Conservation (phyloP, 208 protist genomes). For the Acanthamoeba healyi region DNA sequence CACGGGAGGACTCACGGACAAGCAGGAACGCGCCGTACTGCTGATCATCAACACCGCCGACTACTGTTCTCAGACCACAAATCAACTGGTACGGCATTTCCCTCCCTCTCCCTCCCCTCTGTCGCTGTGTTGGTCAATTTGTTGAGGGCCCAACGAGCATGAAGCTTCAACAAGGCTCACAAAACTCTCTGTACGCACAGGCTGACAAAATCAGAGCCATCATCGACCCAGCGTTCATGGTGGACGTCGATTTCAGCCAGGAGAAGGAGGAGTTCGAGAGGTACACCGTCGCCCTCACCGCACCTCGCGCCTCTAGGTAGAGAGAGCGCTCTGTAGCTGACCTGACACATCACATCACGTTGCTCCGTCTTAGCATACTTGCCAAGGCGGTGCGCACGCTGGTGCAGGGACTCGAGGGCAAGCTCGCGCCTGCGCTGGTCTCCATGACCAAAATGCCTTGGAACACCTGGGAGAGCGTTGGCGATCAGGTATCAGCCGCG, state of each 20-base stretch:
- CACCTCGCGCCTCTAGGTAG: too few species aligned
- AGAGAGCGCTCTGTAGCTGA: too few species aligned
- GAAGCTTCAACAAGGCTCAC: neutral
- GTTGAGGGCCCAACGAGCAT: too few species aligned
- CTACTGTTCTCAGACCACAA: constrained; percentile 78
- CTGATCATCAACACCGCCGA: constrained; percentile 85
- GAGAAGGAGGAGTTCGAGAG: constrained; percentile 43
- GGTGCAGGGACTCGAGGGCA: constrained; percentile 42
- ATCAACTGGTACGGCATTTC: neutral
- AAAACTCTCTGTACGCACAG: neutral
- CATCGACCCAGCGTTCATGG: constrained; percentile 23
- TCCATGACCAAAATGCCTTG: constrained; percentile 82
- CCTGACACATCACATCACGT: neutral
- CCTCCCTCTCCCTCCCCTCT: neutral
- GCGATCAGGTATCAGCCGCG: constrained; percentile 79
- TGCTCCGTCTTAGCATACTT: too few species aligned
- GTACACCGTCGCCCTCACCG: neutral
- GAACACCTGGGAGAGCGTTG: constrained; percentile 71
- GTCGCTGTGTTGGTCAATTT: too few species aligned
- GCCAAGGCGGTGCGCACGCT: constrained; percentile 71
- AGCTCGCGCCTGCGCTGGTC: constrained; percentile 71
- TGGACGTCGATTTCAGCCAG: constrained; percentile 41
- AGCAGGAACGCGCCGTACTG: constrained; percentile 6
- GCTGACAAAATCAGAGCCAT: neutral
- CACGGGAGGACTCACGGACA: constrained; percentile 48